phyloP scores from a whole-genome alignment of 805 yeast species.

The Teunomyces stri region DNA sequence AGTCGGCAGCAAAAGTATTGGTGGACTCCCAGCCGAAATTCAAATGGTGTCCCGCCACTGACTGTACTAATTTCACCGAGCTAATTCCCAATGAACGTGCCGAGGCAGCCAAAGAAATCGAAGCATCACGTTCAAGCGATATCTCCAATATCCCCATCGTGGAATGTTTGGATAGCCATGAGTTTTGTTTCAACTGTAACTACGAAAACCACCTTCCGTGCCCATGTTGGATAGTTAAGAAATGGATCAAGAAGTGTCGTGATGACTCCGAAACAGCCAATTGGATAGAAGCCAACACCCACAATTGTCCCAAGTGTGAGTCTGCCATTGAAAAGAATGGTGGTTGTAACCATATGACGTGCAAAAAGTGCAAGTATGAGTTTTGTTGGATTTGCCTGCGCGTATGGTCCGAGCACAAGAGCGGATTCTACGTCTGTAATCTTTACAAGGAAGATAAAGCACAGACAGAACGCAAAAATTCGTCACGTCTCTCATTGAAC shows the following conservation, averaged over 20 bases:
- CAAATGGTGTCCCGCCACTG: slow-evolving; percentile 85
- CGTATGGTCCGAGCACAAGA: slow-evolving; percentile 70
- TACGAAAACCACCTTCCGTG: slow-evolving; percentile 79
- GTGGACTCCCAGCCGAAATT: slow-evolving; percentile 50
- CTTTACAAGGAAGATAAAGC: slow-evolving; percentile 34
- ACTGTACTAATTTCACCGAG: slow-evolving; percentile 62
- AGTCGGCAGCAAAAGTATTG: slow-evolving; percentile 46
- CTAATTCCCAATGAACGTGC: slow-evolving; percentile 20
- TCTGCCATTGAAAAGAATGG: slow-evolving; percentile 87
- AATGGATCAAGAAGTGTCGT: slow-evolving; percentile 76
- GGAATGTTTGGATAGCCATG: slow-evolving; percentile 60
- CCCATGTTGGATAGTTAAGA: slow-evolving; percentile 66
- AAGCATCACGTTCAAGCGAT: slow-evolving; percentile 8
- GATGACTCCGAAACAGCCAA: slow-evolving; percentile 86
- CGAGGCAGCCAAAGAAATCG: slow-evolving; percentile 10
- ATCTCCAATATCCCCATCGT: slow-evolving; percentile 58
- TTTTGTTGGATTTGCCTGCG: slow-evolving; percentile 94
- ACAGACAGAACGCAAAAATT: slow-evolving; percentile 41
- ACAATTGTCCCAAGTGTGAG: slow-evolving; percentile 80
- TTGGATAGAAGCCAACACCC: slow-evolving; percentile 85
- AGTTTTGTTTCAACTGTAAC: slow-evolving; percentile 76
- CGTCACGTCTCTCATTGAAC: slow-evolving; percentile 49
- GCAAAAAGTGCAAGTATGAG: slow-evolving; percentile 70
- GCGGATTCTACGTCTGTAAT: slow-evolving; percentile 65
- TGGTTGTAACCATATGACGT: slow-evolving; percentile 96